These are phyloP conservation scores for Nitzschia sp. DNA, from an alignment of 108 stramenopile species.

Conservation along the genomic window DNA sequence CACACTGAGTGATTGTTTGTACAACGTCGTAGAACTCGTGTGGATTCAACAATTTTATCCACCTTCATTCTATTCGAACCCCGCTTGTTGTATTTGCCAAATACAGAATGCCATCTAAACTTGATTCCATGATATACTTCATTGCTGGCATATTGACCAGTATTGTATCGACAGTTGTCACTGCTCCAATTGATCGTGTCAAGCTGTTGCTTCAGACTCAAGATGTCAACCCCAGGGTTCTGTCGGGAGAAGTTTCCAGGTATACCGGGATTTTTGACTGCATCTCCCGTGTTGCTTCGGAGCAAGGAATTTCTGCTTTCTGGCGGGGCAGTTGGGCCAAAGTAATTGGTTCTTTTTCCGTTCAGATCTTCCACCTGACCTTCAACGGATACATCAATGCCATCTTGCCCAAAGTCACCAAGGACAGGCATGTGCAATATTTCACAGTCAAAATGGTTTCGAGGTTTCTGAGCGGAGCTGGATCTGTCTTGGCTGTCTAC, in stretches of 20 bases:
- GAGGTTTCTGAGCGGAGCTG: constrained; percentile 96
- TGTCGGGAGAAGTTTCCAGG: constrained; percentile 89
- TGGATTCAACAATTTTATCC: no score
- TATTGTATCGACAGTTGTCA: constrained; percentile 92
- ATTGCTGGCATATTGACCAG: constrained; percentile 91
- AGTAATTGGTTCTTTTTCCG: constrained; percentile 98
- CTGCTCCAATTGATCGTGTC: constrained; percentile 99
- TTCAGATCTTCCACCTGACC: constrained; percentile 99
- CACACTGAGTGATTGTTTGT: no score
- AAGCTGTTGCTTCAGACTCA: constrained; percentile 98
- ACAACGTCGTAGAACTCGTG: no score
- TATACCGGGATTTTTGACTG: constrained; percentile 96
- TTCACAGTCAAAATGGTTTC: constrained; percentile 96
- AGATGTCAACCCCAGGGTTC: constrained; percentile 96
- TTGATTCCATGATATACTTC: constrained; percentile 86
- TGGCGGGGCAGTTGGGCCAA: constrained; percentile 99
- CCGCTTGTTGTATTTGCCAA: not conserved
- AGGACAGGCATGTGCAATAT: constrained; percentile 94
- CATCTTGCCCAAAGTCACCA: constrained; percentile 94
- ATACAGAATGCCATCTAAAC: constrained; percentile 18
- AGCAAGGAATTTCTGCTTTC: constrained; percentile 90
- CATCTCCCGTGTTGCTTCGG: constrained; percentile 90
- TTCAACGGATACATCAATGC: constrained; percentile 97
- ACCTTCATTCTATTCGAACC: not conserved
- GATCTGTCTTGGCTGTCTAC: constrained; percentile 94